These are phyloP conservation scores for Xylariaceae sp. DNA, from an alignment of 2,329 filamentous ascomycete genomes.

Conservation along the genomic window DNA sequence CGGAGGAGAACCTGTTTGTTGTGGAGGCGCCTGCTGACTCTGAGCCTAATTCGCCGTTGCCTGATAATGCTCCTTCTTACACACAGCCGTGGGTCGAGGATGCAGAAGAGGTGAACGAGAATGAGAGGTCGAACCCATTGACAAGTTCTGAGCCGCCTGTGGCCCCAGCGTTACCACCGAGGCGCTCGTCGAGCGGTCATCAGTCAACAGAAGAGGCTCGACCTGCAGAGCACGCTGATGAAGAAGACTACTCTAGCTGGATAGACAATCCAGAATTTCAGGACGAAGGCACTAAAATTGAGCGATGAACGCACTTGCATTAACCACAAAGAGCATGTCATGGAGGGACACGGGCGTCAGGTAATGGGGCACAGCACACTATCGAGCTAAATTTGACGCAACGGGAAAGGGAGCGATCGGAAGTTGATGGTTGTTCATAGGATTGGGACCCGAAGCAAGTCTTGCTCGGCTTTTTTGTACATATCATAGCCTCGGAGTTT, in stretches of 20 bases:
- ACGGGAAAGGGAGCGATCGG: too few species aligned
- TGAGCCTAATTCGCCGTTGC: conserved; percentile 24
- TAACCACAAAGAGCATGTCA: neutral
- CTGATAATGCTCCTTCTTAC: conserved; percentile 13
- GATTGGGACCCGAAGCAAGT: too few species aligned
- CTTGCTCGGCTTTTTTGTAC: too few species aligned
- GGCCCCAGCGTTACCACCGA: neutral
- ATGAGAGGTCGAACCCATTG: conserved; percentile 7
- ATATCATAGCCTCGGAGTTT: too few species aligned
- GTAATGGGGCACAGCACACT: too few species aligned
- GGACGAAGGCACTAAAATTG: conserved; percentile 5
- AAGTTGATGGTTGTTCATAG: too few species aligned
- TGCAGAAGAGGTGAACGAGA: conserved; percentile 16
- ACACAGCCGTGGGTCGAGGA: conserved; percentile 27
- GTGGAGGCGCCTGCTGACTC: conserved; percentile 28
- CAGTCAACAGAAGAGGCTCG: neutral
- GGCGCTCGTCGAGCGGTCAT: neutral
- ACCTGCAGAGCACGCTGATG: neutral
- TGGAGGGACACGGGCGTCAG: too few species aligned
- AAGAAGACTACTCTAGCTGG: conserved; percentile 28
- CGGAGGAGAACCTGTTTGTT: conserved; percentile 27
- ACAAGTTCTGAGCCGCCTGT: conserved; percentile 6
- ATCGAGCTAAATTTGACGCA: too few species aligned
- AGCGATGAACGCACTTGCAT: neutral
- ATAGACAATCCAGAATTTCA: conserved; percentile 25